These are phyloP conservation scores for Solanum tacnaense DNA, from an alignment of 257 asterid genomes.

Conservation along the genomic window DNA sequence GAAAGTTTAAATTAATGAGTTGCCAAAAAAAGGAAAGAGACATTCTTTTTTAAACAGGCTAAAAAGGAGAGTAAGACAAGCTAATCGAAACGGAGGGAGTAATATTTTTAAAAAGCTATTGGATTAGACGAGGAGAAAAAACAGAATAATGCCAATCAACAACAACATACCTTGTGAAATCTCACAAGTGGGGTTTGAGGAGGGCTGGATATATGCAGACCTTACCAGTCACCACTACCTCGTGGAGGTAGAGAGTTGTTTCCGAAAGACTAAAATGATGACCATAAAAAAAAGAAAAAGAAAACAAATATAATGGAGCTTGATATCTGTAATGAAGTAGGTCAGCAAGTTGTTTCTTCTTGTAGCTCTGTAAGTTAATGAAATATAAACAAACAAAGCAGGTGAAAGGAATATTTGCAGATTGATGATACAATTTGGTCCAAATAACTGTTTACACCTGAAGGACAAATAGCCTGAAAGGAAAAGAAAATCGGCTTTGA, in stretches of 20 bases:
- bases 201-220: background rate
- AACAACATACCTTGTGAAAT: background rate
- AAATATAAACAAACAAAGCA: background rate
- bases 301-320: background rate
- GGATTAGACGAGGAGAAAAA: background rate
- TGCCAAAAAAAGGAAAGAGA: background rate
- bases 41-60: background rate
- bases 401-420: background rate
- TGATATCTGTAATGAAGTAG: background rate
- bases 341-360: background rate
- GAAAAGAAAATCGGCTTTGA: background rate
- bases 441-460: background rate
- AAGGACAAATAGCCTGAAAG: background rate
- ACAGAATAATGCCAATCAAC: background rate
- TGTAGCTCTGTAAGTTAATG: background rate
- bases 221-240: background rate
- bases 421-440: background rate
- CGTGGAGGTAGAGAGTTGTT: background rate
- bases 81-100: background rate
- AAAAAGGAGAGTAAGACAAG: background rate
- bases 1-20: background rate
- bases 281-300: background rate
- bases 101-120: background rate
- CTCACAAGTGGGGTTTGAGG: background rate
- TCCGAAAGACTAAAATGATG: background rate